A percentile compares a stretch with the other conserved stretches of the same genome.
Evolutionary conservation across 2,329 filamentous ascomycete genomes (phyloP).

Genomic region (Trichoderma harzianum): DNA sequence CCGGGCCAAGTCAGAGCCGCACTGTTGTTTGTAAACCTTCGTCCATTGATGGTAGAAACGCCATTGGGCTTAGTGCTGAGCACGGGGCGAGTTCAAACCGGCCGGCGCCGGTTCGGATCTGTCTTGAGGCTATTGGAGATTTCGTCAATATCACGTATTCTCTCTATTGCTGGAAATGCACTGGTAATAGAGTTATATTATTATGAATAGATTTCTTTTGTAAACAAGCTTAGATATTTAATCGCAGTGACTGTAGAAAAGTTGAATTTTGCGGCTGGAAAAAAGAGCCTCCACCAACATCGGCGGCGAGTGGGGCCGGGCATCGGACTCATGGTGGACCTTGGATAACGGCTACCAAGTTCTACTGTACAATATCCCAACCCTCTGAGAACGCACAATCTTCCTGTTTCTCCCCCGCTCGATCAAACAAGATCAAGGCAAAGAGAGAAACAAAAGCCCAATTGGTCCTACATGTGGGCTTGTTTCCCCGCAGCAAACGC

Average conservation of each 20-base stretch:
- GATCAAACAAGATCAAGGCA: neutral
- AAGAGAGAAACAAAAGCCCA: neutral
- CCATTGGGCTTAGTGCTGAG: neutral
- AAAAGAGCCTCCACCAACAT: neutral
- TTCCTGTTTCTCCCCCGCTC: neutral
- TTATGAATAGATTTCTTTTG: neutral
- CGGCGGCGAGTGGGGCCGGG: slow-evolving; percentile 11
- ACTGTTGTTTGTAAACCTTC: neutral
- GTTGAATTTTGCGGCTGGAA: neutral
- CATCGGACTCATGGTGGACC: neutral
- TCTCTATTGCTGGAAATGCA: neutral
- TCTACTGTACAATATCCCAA: neutral
- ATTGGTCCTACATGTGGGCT: neutral
- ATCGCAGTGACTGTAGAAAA: neutral
- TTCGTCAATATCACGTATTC: neutral
- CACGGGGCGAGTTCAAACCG: neutral
- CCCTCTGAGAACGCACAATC: neutral
- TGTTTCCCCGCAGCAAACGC: neutral
- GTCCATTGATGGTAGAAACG: neutral
- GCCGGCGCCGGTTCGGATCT: neutral
- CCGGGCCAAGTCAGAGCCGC: neutral
- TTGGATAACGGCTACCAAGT: neutral
- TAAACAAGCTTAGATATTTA: neutral
- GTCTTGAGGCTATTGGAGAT: neutral
- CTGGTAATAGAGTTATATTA: neutral